Evolutionary conservation across 768 basidiomycete species (phyloP).

Genomic region (Pholiota molesta): DNA sequence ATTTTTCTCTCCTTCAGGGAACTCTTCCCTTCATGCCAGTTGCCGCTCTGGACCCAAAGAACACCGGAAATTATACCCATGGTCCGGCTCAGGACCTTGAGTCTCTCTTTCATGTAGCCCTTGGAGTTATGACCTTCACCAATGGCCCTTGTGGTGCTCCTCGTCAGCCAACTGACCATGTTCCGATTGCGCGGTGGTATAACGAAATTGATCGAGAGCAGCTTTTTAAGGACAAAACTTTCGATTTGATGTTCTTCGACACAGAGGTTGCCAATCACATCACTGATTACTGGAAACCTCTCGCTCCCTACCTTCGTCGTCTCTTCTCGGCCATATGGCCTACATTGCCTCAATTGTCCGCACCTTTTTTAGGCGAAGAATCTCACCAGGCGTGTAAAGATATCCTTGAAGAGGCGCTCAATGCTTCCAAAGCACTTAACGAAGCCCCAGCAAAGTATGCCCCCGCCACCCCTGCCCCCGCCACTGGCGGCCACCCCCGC

Average conservation of each 20-base stretch:
- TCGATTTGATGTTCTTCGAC: background rate
- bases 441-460: constrained; percentile 5
- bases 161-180: constrained; percentile 11
- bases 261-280: constrained; percentile 1
- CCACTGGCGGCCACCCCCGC: too few relatives aligned
- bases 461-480: background rate
- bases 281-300: background rate
- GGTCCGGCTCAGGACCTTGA: constrained; percentile 16
- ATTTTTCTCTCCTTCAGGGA: constrained; percentile 13
- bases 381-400: background rate
- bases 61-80: constrained; percentile 9
- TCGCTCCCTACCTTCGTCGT: constrained; percentile 3
- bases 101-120: constrained; percentile 12
- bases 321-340: constrained; percentile 3
- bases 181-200: constrained; percentile 14
- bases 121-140: constrained; percentile 14
- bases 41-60: constrained; percentile 9
- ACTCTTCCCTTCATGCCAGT: constrained; percentile 17
- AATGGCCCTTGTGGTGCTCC: constrained; percentile 10
- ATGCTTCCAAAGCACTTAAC: background rate
- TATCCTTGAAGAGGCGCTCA: constrained; percentile 1
- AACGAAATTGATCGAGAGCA: constrained; percentile 9
- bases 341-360: background rate
- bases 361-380: background rate
- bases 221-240: background rate